A percentile compares a stretch with the other conserved stretches of the same genome.
phyloP scores from a whole-genome alignment of 1,284 basidiomycete species.

The Fomes fomentarius region DNA sequence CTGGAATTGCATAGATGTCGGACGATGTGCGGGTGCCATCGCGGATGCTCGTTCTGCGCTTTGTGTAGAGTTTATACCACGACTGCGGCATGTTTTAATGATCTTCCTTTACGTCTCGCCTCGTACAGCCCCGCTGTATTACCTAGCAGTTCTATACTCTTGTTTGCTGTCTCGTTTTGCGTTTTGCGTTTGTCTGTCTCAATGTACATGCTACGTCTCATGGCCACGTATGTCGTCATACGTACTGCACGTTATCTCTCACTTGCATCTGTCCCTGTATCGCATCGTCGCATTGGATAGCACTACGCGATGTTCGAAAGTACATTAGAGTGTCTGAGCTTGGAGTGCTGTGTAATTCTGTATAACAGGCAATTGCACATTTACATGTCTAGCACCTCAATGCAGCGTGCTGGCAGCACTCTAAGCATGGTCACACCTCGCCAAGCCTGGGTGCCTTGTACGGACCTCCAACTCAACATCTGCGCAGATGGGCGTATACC shows the following conservation, averaged over 20 bases:
- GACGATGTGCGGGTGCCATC: slow-evolving; percentile 9
- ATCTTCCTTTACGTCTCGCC: slow-evolving; percentile 5
- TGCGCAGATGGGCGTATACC: too few species aligned
- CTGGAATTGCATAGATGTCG: too few species aligned
- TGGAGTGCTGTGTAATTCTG: too few species aligned
- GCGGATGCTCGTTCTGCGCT: slow-evolving; percentile 1
- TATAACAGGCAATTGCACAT: too few species aligned
- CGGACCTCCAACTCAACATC: neutral
- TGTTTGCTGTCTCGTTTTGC: neutral
- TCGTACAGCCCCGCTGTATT: slow-evolving; percentile 17
- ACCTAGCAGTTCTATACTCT: slow-evolving; percentile 10
- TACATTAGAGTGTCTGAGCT: too few species aligned
- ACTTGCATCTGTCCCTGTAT: neutral
- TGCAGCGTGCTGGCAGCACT: too few species aligned
- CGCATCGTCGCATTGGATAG: neutral
- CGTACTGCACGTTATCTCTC: neutral
- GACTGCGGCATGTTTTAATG: slow-evolving; percentile 12
- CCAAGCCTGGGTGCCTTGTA: neutral
- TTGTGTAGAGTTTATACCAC: slow-evolving; percentile 15
- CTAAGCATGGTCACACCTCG: too few species aligned
- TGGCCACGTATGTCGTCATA: neutral
- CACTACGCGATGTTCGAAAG: too few species aligned
- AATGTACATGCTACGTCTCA: neutral
- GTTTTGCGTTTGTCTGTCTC: neutral
- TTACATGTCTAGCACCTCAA: neutral